Evolutionary conservation across 441 rosid species (phyloP), one percentile per base, ranked within the genome.

Genomic region (Bruguiera hainesii): DNA sequence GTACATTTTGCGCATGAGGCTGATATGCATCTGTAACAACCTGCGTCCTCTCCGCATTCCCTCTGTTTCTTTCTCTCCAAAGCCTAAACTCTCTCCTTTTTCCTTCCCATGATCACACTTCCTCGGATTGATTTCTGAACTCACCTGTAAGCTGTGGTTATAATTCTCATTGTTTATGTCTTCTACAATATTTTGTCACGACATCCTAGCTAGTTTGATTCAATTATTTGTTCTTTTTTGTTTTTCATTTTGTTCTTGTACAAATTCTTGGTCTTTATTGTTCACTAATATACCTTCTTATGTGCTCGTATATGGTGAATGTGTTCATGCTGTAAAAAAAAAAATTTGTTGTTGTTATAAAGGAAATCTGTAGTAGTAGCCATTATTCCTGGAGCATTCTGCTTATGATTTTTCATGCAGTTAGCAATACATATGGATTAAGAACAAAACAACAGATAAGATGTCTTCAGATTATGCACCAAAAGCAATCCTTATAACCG

Each of bases 401-500:
- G 46, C 23, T 19, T 30, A 28, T 16, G 11, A 65, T 18, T 3
- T 58, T 19, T 49, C 3, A 28, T 58, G 15, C 35, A 68, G 68
- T 42, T 69, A 26, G 37, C 64, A 31, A 37, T 31, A 33, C 2
- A 56, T 11, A 49, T n/a, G 29, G 5, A 9, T 13, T 33, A 2
- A 20, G 48, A 42, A 42, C 48, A 42, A 42, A 42, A 13, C 5
- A 42, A 42, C 18, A 61, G 42, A 3, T 21, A 71, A 53, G 31
- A 84, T 84, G 88, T 37, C 69, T 42, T 50, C 63, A 30, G 69
- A 68, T 68, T 56, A 37, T 64, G 81, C 69, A 35, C 89, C 89
- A 15, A 83, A 71, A 73, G 80, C 76, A 69, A 84, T 87, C 75
- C 86, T 87, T 28, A 80, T 87, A 37, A 87, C 87, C 5, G 91